Evolutionary conservation across 495 filamentous ascomycete genomes (phyloP), one percentile per base, ranked within the genome.

Genomic region (Hypoxylon lienhwacheense): DNA sequence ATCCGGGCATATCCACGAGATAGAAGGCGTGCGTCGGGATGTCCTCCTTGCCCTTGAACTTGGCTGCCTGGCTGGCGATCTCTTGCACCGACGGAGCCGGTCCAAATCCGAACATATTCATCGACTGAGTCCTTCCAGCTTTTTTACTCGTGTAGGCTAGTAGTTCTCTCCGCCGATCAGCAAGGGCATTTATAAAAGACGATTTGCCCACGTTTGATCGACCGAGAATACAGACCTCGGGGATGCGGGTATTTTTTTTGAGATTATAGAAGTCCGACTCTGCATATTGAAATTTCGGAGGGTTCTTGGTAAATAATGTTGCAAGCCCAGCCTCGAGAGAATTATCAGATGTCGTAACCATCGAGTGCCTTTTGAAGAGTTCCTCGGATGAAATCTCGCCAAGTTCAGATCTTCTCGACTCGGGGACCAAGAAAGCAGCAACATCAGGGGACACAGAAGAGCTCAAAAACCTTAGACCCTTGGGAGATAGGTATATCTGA

Each of bases 151-250:
- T 87, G 69, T 83, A 81, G 49, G 84, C 85, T 5, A 84, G 61
- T 15, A 41, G 28, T 12, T 50, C 62, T 1, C 22, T 59, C 32
- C 58, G 57, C 11, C 78, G 71, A 15, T 81, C 79, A 52, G 92
- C 80, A 5, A 97, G 73, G 1, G 87, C 86, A 66, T 98, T 98
- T 51, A 97, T 73, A 17, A 97, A 75, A 5, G 84, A 87, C 22
- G 87, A 91, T 67, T 98, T 98, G 28, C 91, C 93, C 19, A 95
- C 91, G 67, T 98, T 97, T 24, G 86, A 91, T 33, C 90, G 83
- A 35, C 93, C 93, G 0, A 81, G 57, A 14, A 82, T 63, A 59
- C 77, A 77, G 40, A 84, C 66, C 63, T 89, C 85, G 34, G 84
- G 84, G 10, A 79, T 72, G 46, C 72, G 66, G 10, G 67, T 70